Base-by-base conservation (phyloP, 192 early-diverging fungal species). In the Diversispora eburnea region DNA sequence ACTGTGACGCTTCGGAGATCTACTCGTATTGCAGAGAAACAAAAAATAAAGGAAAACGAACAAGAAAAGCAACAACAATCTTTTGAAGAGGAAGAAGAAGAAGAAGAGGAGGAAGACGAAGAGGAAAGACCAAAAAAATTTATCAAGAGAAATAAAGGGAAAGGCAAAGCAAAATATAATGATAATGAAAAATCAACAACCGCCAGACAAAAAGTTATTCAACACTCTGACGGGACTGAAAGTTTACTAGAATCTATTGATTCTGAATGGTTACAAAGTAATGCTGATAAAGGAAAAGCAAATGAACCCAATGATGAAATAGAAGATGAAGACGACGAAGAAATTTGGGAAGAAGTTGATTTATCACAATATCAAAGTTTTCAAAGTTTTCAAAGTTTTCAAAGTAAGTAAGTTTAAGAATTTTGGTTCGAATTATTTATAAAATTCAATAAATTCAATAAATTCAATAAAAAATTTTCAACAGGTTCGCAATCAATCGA, bases 321-420 rank as follows among this genome's bases (percentile, higher is more conserved):
- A 33, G 25, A 33, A 33, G 25, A 33, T 33, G 25, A 33, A 33
- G 25, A 33, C 25, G 25, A 33, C 25, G 25, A 33, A 33, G 25
- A 33, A 33, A 2, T 33, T 33, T 86, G 83, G 83, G 83, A 84
- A 49, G 81, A 78, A 17, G 81, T 86, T 1, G 52, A 73, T 1
- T 42, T 83, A 7, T 64, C 84, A 15, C 42, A 41, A 56, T 41
- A 54, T 22, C 33, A 68, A 66, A 41, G 47, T 25, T 25, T 46
- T 57, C 25, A 33, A 20, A 15, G 17, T 39, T n/a, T n/a, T 22
- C 33, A 68, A 66, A 41, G 47, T 25, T 25, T 46, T 57, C 25
- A 33, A 20, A 15, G 17, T 39, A 39, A 57, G 25, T 12, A 4
- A 52, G 15, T 8, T 6, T 47, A 2, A 33, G 7, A 17, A 57